Evolutionary conservation across 2,329 filamentous ascomycete species (phyloP), one percentile per base, ranked within the genome.

Genomic region (Botryosphaeria dothidea): DNA sequence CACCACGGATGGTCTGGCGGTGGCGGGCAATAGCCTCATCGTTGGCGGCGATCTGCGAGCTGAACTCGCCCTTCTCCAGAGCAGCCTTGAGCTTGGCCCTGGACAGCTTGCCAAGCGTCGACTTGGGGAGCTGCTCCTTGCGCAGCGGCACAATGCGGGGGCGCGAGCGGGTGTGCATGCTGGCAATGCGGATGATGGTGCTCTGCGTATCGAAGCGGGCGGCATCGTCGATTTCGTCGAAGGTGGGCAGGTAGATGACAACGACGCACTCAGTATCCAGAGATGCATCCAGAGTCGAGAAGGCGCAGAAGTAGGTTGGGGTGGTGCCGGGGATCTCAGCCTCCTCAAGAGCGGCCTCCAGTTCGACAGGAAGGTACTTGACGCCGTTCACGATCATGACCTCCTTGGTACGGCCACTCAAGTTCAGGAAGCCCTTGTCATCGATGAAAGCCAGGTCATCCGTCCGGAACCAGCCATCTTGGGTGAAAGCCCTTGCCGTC

Each of bases 51-150:
- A 54, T 52, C 27, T 52, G 34, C 21, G 75, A 61, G n/a, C 70
- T 68, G 61, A 72, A 77, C 4, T 65, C 67, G 11, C 77, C 77
- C 8, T 48, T 56, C 49, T 76, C 72, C 34, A 73, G 75, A 2
- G 67, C 63, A 13, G 57, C 62, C 13, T 66, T 66, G 21, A 80
- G 69, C 68, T 80, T 82, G 8, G 73, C 56, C 4, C 78, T 67
- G 1, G 79, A 80, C 4, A 82, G 69, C 68, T 82, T 82, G 6
- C 80, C 79, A 1, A 82, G 71, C 0, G 78, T 71, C 0, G 79
- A 74, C 67, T 75, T 77, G n/a, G 69, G 71, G 0, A 81, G 66
- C 8, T 34, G 52, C 8, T 23, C 31, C 21, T 25, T 29, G 7
- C 36, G 34, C 54, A 65, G 36, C 3, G 63, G 63, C 41, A 61